Evolutionary conservation across 2,329 filamentous ascomycete species (phyloP), one percentile per base, ranked within the genome.

Genomic region (Fusarium circinatum): DNA sequence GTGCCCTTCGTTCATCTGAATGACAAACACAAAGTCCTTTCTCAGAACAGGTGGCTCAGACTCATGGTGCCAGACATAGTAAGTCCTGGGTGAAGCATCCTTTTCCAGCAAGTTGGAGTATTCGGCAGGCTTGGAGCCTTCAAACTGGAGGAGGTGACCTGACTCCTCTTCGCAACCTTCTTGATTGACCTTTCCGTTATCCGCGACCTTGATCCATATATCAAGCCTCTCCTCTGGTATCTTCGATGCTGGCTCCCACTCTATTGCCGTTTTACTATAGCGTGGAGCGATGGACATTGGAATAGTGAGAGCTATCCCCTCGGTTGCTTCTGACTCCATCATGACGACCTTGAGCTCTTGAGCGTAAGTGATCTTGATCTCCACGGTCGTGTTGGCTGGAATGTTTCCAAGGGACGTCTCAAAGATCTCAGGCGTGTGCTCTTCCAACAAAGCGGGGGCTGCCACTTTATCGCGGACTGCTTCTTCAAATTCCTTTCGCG

Each of bases 331-430:
- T 6, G n/a, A 10, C 8, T 57, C 49, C 59, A 44, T 57, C 14
- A 56, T 57, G 22, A 45, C 59, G 0, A 62, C 20, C 5, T 38
- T 62, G 0, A 62, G 4, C 49, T 62, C 59, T 18, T 62, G 59
- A 3, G 30, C 17, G 6, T 56, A 62, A 0, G 13, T 10, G 0
- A 56, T 45, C 11, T 30, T 62, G 6, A 62, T 24, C 30, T 62
- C 49, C 1, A 56, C n/a, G 0, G 20, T 32, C 0, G 30, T 45
- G 0, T 20, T 24, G 0, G 59, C 14, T 3, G 59, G 59, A 0
- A 62, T 38, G 6, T 57, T 62, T 0, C 59, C 59, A 2, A 62
- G 38, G 0, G 49, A 57, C 0, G 49, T 62, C 20, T 62, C 49
- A 17, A 62, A 62, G 9, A 62, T 38, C 17, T 62, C 59, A 0